A percentile compares a stretch with the other conserved stretches of the same genome.
Evolutionary conservation across 345 rosid genomes (phyloP).

Genomic region (Rubroshorea leprosula): DNA sequence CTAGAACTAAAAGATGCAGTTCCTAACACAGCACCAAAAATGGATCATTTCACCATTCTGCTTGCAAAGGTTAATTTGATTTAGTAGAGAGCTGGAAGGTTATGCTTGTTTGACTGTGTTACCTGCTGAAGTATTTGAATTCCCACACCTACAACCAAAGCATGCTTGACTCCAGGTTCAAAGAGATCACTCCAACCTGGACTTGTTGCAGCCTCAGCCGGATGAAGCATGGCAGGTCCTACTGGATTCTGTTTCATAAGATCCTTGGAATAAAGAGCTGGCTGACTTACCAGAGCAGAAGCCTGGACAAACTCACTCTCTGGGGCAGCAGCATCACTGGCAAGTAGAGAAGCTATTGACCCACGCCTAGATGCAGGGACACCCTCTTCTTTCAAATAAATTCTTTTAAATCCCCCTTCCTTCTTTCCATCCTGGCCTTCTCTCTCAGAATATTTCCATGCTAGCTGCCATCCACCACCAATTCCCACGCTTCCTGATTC

Average conservation of each 20-base stretch:
- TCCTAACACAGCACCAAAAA: too few species aligned
- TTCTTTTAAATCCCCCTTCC: constrained; percentile 76
- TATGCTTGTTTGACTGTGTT: constrained; percentile 7
- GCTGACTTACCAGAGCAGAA: constrained; percentile 86
- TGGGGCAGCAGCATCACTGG: constrained; percentile 39
- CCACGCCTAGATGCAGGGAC: constrained; percentile 60
- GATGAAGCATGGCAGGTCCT: constrained; percentile 94
- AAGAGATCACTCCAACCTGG: constrained; percentile 73
- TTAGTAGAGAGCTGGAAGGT: background rate
- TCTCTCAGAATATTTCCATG: constrained; percentile 91
- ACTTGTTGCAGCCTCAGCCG: constrained; percentile 54
- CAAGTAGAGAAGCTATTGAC: constrained; percentile 57
- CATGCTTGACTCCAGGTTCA: constrained; percentile 95
- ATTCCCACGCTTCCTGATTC: constrained; percentile 59
- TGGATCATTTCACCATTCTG: background rate
- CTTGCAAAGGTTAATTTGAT: too few species aligned
- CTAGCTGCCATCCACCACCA: constrained; percentile 98
- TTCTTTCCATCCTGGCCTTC: constrained; percentile 67
- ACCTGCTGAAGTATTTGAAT: constrained; percentile 99
- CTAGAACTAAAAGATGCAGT: background rate
- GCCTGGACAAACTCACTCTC: constrained; percentile 64
- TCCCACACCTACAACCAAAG: constrained; percentile 83
- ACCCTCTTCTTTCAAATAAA: constrained; percentile 79
- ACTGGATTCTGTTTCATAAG: constrained; percentile 48
- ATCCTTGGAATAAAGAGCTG: constrained; percentile 74